A percentile compares a stretch with the other conserved stretches of the same genome.
Evolutionary conservation across 441 rosid genomes (phyloP).

Genomic region (Arabidopsis hybrid): DNA sequence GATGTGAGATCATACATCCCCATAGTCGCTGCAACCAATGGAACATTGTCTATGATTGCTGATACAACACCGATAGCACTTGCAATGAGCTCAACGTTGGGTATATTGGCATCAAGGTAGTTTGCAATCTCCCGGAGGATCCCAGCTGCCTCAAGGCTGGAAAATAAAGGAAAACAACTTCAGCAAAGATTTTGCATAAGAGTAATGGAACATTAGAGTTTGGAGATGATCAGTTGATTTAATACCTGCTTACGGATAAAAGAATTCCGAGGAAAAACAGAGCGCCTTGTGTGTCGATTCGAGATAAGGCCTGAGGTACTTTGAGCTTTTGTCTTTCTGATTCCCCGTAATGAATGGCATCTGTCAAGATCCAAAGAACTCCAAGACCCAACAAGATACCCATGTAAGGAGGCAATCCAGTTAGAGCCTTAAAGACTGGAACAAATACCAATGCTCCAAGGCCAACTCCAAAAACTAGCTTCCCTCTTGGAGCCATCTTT

Average conservation of each 20-base stretch:
- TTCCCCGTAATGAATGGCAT: conserved; percentile 95
- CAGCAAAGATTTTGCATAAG: neutral
- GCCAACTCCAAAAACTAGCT: conserved; percentile 83
- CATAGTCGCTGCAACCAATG: conserved; percentile 94
- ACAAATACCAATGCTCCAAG: conserved; percentile 90
- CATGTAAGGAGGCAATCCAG: conserved; percentile 97
- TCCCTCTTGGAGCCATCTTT: conserved; percentile 94
- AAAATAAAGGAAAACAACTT: conserved; percentile 3
- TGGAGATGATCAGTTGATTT: conserved; percentile 18
- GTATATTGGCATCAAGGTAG: conserved; percentile 84
- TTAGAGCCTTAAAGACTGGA: conserved; percentile 90
- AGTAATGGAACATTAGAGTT: neutral
- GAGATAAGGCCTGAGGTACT: conserved; percentile 97
- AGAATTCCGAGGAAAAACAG: conserved; percentile 96
- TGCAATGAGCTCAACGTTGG: conserved; percentile 75
- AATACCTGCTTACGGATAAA: conserved; percentile 87
- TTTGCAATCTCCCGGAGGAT: conserved; percentile 87
- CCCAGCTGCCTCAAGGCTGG: conserved; percentile 98
- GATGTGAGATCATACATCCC: conserved; percentile 95
- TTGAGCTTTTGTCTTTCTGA: conserved; percentile 84
- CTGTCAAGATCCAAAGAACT: conserved; percentile 97
- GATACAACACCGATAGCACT: conserved; percentile 86
- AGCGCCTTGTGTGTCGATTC: conserved; percentile 91
- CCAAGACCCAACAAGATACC: conserved; percentile 95
- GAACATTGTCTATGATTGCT: conserved; percentile 90